Conservation (phyloP, 768 basidiomycete genomes). For the Hydnum rufescens region DNA sequence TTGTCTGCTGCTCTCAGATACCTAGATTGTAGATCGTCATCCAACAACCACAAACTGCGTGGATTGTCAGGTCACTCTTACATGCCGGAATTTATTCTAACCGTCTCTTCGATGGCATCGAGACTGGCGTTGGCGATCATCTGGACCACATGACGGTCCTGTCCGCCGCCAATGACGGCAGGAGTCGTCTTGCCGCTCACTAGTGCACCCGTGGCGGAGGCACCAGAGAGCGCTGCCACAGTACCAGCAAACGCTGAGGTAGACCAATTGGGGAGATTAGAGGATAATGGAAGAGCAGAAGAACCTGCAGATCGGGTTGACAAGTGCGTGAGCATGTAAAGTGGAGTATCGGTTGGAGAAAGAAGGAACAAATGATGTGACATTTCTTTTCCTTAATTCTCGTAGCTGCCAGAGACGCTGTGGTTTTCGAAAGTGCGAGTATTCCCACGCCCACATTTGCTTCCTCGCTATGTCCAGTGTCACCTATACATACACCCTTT, state of each 20-base stretch:
- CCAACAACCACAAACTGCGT: background rate
- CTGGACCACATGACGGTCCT: conserved; percentile 87
- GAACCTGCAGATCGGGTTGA: conserved; percentile 51
- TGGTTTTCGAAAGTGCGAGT: too few species aligned
- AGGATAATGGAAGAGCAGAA: conserved; percentile 46
- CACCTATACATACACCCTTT: too few species aligned
- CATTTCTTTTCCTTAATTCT: conserved; percentile 24
- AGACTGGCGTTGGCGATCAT: conserved; percentile 97
- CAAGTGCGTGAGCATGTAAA: conserved; percentile 67
- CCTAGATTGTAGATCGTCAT: conserved; percentile 26
- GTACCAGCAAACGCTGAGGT: conserved; percentile 84
- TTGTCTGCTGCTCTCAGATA: conserved; percentile 90
- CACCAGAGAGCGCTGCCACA: conserved; percentile 68
- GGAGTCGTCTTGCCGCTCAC: conserved; percentile 25
- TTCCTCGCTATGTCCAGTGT: too few species aligned
- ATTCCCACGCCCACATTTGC: too few species aligned
- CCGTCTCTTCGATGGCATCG: conserved; percentile 86
- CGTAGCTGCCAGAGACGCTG: background rate
- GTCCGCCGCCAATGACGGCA: conserved; percentile 58
- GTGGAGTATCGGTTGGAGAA: conserved; percentile 70
- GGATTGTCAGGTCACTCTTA: conserved; percentile 22
- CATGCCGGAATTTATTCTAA: conserved; percentile 66
- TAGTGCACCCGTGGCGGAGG: conserved; percentile 34
- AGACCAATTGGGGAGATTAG: conserved; percentile 77
- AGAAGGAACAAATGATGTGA: conserved; percentile 74